Evolutionary conservation across 2,329 filamentous ascomycete species (phyloP).

Genomic region (Xylariaceae sp.): DNA sequence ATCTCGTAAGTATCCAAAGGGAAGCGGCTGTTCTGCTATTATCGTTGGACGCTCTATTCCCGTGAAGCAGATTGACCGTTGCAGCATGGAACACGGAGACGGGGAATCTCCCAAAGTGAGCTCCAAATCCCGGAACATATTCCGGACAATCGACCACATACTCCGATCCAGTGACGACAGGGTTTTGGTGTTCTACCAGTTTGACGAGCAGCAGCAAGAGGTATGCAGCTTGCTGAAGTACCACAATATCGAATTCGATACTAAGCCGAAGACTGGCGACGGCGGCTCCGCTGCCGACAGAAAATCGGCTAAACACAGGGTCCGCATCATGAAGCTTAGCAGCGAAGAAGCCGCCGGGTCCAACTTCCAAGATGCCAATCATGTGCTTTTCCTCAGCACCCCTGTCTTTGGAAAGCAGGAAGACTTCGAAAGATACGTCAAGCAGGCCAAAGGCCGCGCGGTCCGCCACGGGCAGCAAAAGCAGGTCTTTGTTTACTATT

Average conservation of each 20-base stretch:
- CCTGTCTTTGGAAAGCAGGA: slow-evolving; percentile 32
- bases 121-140: slow-evolving; percentile 26
- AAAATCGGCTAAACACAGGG: not conserved
- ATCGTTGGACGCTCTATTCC: slow-evolving; percentile 13
- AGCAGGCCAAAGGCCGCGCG: slow-evolving; percentile 40
- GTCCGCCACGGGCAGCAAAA: slow-evolving; percentile 40
- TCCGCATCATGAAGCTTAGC: slow-evolving; percentile 39
- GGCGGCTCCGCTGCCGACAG: not conserved
- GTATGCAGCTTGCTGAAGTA: slow-evolving; percentile 23
- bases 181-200: slow-evolving; percentile 40
- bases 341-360: slow-evolving; percentile 39
- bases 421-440: slow-evolving; percentile 35
- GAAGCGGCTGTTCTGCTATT: slow-evolving; percentile 11
- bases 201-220: slow-evolving; percentile 28
- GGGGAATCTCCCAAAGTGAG: slow-evolving; percentile 9
- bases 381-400: slow-evolving; percentile 40
- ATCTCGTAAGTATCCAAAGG: slow-evolving; percentile 3
- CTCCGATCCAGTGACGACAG: slow-evolving; percentile 18
- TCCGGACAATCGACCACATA: slow-evolving; percentile 16
- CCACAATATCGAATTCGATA: slow-evolving; percentile 16
- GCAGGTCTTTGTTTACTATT: slow-evolving; percentile 39
- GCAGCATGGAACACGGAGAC: not conserved
- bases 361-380: slow-evolving; percentile 41
- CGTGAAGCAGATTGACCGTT: slow-evolving; percentile 11
- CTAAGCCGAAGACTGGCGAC: not conserved